Evolutionary conservation across 257 asterid genomes (phyloP).

Genomic region (Ocimum tenuiflorum): DNA sequence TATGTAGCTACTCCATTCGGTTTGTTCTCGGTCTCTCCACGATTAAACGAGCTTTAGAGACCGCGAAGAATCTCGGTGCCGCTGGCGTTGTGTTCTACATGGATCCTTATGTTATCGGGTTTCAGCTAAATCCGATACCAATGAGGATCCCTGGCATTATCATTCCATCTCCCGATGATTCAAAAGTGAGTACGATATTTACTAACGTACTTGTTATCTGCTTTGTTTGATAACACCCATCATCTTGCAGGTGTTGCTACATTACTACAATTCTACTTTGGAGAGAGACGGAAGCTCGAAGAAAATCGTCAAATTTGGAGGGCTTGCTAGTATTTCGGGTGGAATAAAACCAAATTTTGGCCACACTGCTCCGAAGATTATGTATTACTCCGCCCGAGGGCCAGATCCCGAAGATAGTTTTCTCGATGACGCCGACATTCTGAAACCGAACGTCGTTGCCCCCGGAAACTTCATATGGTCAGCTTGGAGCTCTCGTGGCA

Average conservation of each 20-base stretch:
- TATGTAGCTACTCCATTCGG: conserved; percentile 91
- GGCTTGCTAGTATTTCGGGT: conserved; percentile 62
- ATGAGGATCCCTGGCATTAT: conserved; percentile 80
- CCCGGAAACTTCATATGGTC: conserved; percentile 99
- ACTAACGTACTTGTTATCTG: no score
- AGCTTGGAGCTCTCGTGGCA: conserved; percentile 67
- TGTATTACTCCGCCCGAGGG: conserved; percentile 70
- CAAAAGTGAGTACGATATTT: no score
- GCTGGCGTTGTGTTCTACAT: conserved; percentile 91
- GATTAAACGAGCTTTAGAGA: conserved; percentile 63
- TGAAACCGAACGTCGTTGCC: conserved; percentile 94
- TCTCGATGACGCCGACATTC: conserved; percentile 85
- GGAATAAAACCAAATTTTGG: conserved; percentile 77
- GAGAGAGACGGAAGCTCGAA: no score
- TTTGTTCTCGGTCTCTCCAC: conserved; percentile 82
- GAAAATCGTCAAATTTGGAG: no score
- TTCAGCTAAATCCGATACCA: conserved; percentile 76
- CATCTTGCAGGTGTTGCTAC: no score
- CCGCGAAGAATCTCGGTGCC: conserved; percentile 88
- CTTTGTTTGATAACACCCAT: no score
- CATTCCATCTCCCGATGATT: conserved; percentile 8
- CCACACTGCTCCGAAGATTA: conserved; percentile 62
- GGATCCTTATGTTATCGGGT: conserved; percentile 33
- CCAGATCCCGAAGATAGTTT: conserved; percentile 89
- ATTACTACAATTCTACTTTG: no score